Percentiles rank a stretch among this genome's conserved stretches.
Evolutionary conservation across 371 early-diverging fungal genomes (phyloP).

Genomic region (Mortierella sp.): DNA sequence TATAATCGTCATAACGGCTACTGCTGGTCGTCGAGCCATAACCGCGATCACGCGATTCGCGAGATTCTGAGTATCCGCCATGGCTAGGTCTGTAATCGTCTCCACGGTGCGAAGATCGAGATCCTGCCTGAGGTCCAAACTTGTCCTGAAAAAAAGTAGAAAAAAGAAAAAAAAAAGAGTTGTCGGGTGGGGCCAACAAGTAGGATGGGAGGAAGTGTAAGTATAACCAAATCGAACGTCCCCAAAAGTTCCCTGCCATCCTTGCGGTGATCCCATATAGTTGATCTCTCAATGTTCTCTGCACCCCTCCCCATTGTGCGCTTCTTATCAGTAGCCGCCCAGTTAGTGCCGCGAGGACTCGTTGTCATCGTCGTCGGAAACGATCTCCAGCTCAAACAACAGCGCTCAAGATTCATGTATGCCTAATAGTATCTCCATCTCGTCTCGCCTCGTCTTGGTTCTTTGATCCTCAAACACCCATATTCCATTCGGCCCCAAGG

Average conservation of each 20-base stretch:
- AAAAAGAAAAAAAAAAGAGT: slow-evolving; percentile 2
- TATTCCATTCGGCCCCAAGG: not conserved
- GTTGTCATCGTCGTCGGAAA: not conserved
- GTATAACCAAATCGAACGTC: not conserved
- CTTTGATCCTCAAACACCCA: not conserved
- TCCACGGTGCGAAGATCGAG: slow-evolving; percentile 17
- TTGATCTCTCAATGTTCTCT: not conserved
- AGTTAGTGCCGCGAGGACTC: not conserved
- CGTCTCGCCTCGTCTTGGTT: not conserved
- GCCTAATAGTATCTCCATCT: not conserved
- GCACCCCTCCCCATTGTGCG: not conserved
- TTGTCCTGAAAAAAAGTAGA: slow-evolving; percentile 37
- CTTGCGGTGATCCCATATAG: not conserved
- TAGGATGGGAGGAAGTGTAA: not conserved
- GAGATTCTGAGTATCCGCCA: not conserved
- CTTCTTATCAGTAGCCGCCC: not conserved
- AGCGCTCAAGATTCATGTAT: not conserved
- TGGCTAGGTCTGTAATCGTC: not conserved
- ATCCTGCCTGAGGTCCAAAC: slow-evolving; percentile 46
- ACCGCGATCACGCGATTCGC: not conserved
- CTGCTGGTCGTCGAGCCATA: not conserved
- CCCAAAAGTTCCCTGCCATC: not conserved
- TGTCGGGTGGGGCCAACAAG: not conserved
- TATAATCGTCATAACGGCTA: slow-evolving; percentile 25
- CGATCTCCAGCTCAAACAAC: not conserved